These are phyloP conservation scores for Thielaviopsis musarum DNA, from an alignment of 2,329 filamentous ascomycete genomes.

Conservation along the genomic window DNA sequence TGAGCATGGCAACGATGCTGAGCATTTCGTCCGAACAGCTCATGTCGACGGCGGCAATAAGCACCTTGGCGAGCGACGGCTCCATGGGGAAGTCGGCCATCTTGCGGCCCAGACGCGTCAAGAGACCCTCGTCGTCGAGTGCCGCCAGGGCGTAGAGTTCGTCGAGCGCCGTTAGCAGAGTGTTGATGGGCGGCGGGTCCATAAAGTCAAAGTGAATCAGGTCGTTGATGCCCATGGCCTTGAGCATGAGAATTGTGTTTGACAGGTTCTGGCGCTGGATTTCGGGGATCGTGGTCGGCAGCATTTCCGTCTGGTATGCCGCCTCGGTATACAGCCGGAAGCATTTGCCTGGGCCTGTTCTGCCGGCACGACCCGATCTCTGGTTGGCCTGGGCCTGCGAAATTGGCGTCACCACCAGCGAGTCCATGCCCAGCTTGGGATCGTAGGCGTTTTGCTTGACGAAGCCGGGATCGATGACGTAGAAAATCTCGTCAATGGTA, in stretches of 20 bases:
- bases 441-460: constrained; percentile 97
- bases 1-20: constrained; percentile 88
- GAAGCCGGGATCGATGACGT: constrained; percentile 91
- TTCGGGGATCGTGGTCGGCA: constrained; percentile 88
- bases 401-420: constrained; percentile 85
- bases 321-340: constrained; percentile 92
- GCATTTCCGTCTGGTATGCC: constrained; percentile 91
- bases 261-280: constrained; percentile 91
- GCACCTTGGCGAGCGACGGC: constrained; percentile 72
- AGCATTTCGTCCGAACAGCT: constrained; percentile 88
- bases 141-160: constrained; percentile 86
- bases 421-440: constrained; percentile 94
- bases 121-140: constrained; percentile 82
- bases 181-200: constrained; percentile 94
- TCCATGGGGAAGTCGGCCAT: constrained; percentile 99
- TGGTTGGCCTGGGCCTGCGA: constrained; percentile 95
- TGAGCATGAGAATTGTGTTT: constrained; percentile 89
- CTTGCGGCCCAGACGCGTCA: constrained; percentile 81
- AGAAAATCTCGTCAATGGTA: constrained; percentile 95
- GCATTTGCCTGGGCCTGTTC: constrained; percentile 90
- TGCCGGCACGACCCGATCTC: constrained; percentile 75
- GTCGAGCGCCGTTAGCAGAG: constrained; percentile 90
- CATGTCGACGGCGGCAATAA: constrained; percentile 76
- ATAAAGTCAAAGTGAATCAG: constrained; percentile 96
- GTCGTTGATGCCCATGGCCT: constrained; percentile 98